phyloP scores from a whole-genome alignment of 2,329 filamentous ascomycete genomes.

The Trichoderma koningii region DNA sequence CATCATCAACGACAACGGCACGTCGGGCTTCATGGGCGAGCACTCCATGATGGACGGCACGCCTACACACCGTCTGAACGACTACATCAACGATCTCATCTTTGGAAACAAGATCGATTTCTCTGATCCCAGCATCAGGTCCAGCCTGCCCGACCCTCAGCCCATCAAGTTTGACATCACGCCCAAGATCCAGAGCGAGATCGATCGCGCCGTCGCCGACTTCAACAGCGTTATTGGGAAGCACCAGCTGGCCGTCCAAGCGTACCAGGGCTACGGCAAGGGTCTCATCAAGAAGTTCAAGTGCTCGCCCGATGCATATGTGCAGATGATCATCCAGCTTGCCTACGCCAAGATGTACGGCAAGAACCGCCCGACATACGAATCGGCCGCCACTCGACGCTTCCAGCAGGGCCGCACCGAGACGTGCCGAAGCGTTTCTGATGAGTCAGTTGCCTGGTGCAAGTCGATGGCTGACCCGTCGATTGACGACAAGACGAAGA shows the following conservation, averaged over 20 bases:
- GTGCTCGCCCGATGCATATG: conserved; percentile 94
- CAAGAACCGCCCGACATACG: conserved; percentile 95
- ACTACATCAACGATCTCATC: conserved; percentile 89
- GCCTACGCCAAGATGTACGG: conserved; percentile 99
- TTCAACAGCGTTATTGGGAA: conserved; percentile 79
- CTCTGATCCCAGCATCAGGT: conserved; percentile 73
- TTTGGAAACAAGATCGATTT: conserved; percentile 95
- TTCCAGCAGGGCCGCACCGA: conserved; percentile 97
- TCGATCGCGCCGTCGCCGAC: conserved; percentile 75
- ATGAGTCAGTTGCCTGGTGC: conserved; percentile 90
- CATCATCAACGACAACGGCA: conserved; percentile 97
- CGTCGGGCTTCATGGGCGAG: conserved; percentile 95
- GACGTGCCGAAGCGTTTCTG: conserved; percentile 88
- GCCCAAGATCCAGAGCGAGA: conserved; percentile 71
- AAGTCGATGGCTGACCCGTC: conserved; percentile 75
- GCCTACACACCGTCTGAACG: conserved; percentile 93
- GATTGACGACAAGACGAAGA: conserved; percentile 63
- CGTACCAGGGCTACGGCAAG: conserved; percentile 97
- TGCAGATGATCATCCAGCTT: conserved; percentile 98
- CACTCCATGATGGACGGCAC: conserved; percentile 99
- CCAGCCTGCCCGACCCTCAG: conserved; percentile 78
- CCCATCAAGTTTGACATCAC: conserved; percentile 77
- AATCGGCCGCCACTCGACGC: conserved; percentile 89
- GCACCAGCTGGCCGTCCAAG: conserved; percentile 90
- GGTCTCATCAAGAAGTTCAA: conserved; percentile 99